Percentiles rank a stretch among this genome's conserved stretches.
These are phyloP conservation scores for Starmerella bacillaris DNA, from an alignment of 805 yeast genomes.

Conservation along the genomic window DNA sequence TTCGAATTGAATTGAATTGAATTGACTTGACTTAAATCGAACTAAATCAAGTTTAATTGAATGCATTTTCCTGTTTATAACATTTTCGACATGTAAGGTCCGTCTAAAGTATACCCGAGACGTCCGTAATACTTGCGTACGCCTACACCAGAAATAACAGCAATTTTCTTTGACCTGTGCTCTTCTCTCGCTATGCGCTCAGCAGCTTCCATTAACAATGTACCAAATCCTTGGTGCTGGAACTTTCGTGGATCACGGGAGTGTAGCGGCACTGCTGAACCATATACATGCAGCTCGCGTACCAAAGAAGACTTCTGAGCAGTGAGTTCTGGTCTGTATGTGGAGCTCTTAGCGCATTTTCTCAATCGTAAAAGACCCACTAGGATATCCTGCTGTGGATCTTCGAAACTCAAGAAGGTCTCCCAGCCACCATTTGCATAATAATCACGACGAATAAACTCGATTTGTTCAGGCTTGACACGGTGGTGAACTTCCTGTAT, in stretches of 20 bases:
- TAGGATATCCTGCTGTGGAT: constrained; percentile 87
- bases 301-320: constrained; percentile 78
- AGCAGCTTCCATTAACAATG: constrained; percentile 94
- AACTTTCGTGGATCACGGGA: constrained; percentile 93
- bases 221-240: constrained; percentile 98
- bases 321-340: constrained; percentile 76
- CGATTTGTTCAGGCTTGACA: constrained; percentile 93
- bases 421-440: constrained; percentile 94
- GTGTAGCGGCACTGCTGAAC: constrained; percentile 91
- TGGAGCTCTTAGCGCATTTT: constrained; percentile 72
- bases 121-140: constrained; percentile 89
- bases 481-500: constrained; percentile 96
- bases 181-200: constrained; percentile 89
- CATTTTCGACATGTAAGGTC: constrained; percentile 88
- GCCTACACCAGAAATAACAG: constrained; percentile 95
- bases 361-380: constrained; percentile 80
- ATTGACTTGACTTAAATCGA: too few relatives aligned
- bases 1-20: too few relatives aligned
- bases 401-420: constrained; percentile 88
- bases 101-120: constrained; percentile 80
- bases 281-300: constrained; percentile 94
- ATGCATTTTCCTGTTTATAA: too few relatives aligned
- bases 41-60: too few relatives aligned
- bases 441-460: constrained; percentile 83
- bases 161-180: constrained; percentile 77